A percentile compares a stretch with the other conserved stretches of the same genome.
Evolutionary conservation across 2,329 filamentous ascomycete species (phyloP).

Genomic region (Fusarium bactridioides): DNA sequence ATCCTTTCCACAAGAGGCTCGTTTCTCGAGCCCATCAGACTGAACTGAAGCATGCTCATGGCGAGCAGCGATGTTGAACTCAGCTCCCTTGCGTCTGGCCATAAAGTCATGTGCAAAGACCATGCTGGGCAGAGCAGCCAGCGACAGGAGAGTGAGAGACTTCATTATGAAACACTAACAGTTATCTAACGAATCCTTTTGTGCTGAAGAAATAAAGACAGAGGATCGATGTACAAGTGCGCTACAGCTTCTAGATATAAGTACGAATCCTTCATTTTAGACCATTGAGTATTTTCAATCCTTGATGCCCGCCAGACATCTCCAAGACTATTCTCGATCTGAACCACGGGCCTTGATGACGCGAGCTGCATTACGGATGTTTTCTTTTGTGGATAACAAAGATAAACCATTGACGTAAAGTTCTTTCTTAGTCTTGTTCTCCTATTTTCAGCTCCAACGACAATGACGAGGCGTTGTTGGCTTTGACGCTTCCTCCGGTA

Average conservation of each 20-base stretch:
- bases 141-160: background rate
- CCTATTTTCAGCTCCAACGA: background rate
- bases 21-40: background rate
- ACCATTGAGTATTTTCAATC: no score
- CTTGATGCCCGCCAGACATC: background rate
- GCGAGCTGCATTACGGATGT: background rate
- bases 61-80: conserved; percentile 5
- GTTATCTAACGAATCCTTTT: background rate
- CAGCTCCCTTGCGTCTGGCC: conserved; percentile 1
- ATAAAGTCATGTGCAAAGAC: conserved; percentile 6
- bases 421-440: background rate
- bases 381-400: background rate
- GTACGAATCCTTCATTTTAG: background rate
- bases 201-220: background rate
- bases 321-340: background rate
- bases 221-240: background rate
- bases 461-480: background rate
- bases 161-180: conserved; percentile 4
- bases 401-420: background rate
- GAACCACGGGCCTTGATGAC: background rate
- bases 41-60: background rate
- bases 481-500: background rate
- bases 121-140: background rate
- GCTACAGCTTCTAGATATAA: conserved; percentile 1
- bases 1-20: conserved; percentile 41